These are phyloP conservation scores for Cryptomeria japonica DNA, from an alignment of 75 land plant species.

Conservation along the genomic window DNA sequence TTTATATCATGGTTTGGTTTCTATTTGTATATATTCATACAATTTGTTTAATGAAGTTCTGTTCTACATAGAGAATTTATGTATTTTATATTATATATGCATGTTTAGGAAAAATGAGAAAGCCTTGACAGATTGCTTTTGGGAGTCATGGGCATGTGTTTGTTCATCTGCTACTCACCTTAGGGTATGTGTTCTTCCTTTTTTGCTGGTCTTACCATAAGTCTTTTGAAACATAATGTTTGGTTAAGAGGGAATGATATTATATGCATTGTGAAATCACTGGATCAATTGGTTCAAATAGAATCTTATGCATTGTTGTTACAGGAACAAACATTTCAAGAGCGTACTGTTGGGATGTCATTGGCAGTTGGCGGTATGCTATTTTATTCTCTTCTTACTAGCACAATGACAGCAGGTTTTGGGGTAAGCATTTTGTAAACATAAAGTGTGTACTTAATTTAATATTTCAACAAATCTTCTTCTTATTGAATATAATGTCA, in stretches of 20 bases:
- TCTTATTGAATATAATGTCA: background rate
- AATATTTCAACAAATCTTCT: background rate
- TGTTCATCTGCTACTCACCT: conserved; percentile 84
- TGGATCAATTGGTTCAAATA: background rate
- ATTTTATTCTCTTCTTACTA: conserved; percentile 78
- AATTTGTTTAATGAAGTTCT: background rate
- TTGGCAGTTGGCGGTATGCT: conserved; percentile 88
- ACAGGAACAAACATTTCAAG: conserved; percentile 78
- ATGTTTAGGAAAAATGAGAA: conserved; percentile 44
- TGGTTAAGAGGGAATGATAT: background rate
- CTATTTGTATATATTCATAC: background rate
- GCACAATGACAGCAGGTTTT: conserved; percentile 91
- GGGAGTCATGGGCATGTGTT: conserved; percentile 97
- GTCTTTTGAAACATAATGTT: background rate
- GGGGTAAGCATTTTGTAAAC: conserved; percentile 45
- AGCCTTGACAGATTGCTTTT: conserved; percentile 75
- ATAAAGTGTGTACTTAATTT: background rate
- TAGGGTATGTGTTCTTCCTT: conserved; percentile 33
- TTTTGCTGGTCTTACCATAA: conserved; percentile 12
- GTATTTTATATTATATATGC: background rate
- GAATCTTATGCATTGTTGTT: background rate
- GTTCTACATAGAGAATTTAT: background rate
- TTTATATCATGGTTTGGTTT: background rate
- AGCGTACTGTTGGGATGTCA: conserved; percentile 68
- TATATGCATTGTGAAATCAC: background rate